Conservation (phyloP, 257 asterid species). For the Parsonsia alboflavescens region DNA sequence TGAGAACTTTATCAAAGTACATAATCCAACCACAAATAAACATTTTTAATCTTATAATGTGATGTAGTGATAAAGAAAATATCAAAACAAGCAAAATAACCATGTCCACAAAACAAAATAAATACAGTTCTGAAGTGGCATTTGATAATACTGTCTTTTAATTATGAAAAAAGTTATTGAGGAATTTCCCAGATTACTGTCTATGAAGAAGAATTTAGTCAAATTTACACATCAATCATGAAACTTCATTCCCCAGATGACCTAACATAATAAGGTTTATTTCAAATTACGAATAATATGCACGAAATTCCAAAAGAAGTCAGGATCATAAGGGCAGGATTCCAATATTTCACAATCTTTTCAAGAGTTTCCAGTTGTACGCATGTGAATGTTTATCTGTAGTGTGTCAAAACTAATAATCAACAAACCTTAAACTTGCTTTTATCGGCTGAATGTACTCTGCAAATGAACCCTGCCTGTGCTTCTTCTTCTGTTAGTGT, state of each 20-base stretch:
- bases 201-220: neutral
- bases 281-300: neutral
- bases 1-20: neutral
- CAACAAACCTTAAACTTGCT: slow-evolving; percentile 85
- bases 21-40: neutral
- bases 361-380: neutral
- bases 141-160: neutral
- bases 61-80: neutral
- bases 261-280: neutral
- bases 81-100: neutral
- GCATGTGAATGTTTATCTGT: neutral
- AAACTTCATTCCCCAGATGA: neutral
- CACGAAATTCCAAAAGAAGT: neutral
- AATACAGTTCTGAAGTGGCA: neutral
- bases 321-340: neutral
- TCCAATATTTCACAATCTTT: neutral
- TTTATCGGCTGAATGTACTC: slow-evolving; percentile 75
- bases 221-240: neutral
- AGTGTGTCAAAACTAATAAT: neutral
- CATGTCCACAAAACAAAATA: neutral
- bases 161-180: neutral
- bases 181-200: neutral
- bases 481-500: slow-evolving; percentile 84
- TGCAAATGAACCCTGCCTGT: slow-evolving; percentile 73
- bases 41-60: neutral